phyloP scores from a whole-genome alignment of 1,284 basidiomycete genomes.

The Papiliotrema laurentii region DNA sequence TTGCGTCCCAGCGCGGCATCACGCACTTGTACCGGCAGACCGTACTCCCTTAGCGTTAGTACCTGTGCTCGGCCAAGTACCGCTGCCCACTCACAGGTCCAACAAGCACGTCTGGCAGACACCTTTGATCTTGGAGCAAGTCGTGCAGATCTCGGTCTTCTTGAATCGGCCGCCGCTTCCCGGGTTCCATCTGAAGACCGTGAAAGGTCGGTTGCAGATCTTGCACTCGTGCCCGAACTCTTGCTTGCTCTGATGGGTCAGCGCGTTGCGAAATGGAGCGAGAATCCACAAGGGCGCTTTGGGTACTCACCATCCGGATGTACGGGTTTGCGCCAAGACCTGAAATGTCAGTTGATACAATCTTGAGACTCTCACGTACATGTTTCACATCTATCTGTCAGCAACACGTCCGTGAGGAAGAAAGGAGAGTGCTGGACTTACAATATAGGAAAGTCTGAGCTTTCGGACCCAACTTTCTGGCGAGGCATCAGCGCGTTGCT shows the following conservation, averaged over 20 bases:
- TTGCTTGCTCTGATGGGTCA: slow-evolving; percentile 73
- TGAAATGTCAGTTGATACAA: slow-evolving; percentile 39
- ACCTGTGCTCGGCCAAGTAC: background rate
- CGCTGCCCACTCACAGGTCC: slow-evolving; percentile 64
- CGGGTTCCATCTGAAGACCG: slow-evolving; percentile 98
- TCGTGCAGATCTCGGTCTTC: slow-evolving; percentile 97
- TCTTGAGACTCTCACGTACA: slow-evolving; percentile 54
- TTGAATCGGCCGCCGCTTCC: slow-evolving; percentile 89
- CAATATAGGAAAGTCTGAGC: slow-evolving; percentile 48
- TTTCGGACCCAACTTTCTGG: slow-evolving; percentile 48
- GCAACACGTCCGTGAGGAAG: background rate
- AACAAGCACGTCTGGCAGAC: slow-evolving; percentile 97
- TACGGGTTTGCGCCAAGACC: slow-evolving; percentile 84
- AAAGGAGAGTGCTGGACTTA: slow-evolving; percentile 18
- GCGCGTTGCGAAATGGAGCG: slow-evolving; percentile 17
- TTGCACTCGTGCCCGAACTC: slow-evolving; percentile 87
- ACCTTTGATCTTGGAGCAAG: slow-evolving; percentile 98
- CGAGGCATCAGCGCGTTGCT: slow-evolving; percentile 3
- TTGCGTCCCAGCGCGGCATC: slow-evolving; percentile 88
- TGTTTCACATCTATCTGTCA: slow-evolving; percentile 78
- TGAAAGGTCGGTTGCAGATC: slow-evolving; percentile 89
- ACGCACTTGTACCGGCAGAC: slow-evolving; percentile 91
- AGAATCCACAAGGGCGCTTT: background rate
- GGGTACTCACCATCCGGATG: slow-evolving; percentile 70
- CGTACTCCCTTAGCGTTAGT: slow-evolving; percentile 63